Evolutionary conservation across 2,329 filamentous ascomycete species (phyloP).

Genomic region (Coniella lustricola): DNA sequence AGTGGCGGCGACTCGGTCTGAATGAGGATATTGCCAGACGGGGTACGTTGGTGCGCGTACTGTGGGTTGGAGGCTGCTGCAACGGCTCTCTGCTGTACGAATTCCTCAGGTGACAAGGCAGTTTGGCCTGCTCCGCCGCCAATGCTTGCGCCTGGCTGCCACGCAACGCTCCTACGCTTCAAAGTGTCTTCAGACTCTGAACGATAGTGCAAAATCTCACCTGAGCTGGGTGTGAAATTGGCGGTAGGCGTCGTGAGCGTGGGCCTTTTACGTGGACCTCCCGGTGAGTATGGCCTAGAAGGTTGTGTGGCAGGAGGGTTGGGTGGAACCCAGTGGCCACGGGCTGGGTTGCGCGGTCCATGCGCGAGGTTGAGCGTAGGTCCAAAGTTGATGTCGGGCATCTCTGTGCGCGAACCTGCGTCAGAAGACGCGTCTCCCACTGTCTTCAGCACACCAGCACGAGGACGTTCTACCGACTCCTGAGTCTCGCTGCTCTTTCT

Average conservation of each 20-base stretch:
- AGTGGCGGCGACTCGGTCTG: constrained; percentile 35
- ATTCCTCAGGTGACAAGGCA: constrained; percentile 68
- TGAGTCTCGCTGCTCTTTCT: constrained; percentile 44
- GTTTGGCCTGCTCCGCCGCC: constrained; percentile 39
- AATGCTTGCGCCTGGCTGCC: constrained; percentile 65
- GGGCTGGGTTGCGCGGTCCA: constrained; percentile 4
- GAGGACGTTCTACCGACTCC: constrained; percentile 55
- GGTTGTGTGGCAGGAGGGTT: constrained; percentile 17
- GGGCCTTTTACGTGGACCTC: constrained; percentile 18
- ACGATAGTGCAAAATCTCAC: constrained; percentile 32
- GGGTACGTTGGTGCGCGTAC: constrained; percentile 53
- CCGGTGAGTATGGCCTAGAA: constrained; percentile 28
- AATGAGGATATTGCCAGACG: constrained; percentile 44
- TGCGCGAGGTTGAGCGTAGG: constrained; percentile 56
- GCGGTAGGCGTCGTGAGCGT: constrained; percentile 16
- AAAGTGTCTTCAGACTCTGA: constrained; percentile 46
- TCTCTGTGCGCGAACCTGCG: constrained; percentile 34
- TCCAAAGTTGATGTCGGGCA: constrained; percentile 79
- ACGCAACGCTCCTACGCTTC: constrained; percentile 59
- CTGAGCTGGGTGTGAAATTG: constrained; percentile 15
- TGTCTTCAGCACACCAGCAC: constrained; percentile 74
- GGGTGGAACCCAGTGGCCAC: constrained; percentile 17
- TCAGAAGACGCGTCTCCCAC: constrained; percentile 47
- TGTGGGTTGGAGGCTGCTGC: constrained; percentile 43
- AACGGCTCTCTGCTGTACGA: constrained; percentile 69